phyloP scores from a whole-genome alignment of 2,329 filamentous ascomycete species.

The Phaeosphaeriaceae sp. region DNA sequence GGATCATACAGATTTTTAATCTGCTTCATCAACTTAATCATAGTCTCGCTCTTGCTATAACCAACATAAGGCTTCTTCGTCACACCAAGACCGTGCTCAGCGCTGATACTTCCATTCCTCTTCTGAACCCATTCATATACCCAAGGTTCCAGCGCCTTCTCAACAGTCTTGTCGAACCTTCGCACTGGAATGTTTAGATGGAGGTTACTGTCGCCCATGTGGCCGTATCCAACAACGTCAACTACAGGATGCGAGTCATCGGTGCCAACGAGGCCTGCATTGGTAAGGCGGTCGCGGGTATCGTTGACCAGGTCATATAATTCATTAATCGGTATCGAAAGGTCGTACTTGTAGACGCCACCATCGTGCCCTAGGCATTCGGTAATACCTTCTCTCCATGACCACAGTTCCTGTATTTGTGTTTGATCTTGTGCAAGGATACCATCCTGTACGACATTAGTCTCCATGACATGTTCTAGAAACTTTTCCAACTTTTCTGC shows the following conservation, averaged over 20 bases:
- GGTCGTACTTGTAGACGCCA: constrained; percentile 97
- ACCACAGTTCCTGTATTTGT: constrained; percentile 84
- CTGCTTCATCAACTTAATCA: constrained; percentile 91
- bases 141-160: constrained; percentile 88
- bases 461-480: constrained; percentile 88
- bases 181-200: constrained; percentile 89
- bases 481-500: constrained; percentile 87
- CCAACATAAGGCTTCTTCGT: constrained; percentile 96
- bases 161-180: constrained; percentile 84
- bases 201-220: constrained; percentile 97
- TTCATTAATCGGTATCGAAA: constrained; percentile 88
- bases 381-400: constrained; percentile 90
- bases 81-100: constrained; percentile 91
- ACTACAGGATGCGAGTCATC: constrained; percentile 79
- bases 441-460: constrained; percentile 85
- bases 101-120: constrained; percentile 90
- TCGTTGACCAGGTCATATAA: constrained; percentile 92
- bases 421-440: constrained; percentile 93
- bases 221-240: constrained; percentile 92
- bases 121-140: constrained; percentile 97
- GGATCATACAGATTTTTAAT: constrained; percentile 95
- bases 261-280: constrained; percentile 75
- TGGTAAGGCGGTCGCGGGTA: constrained; percentile 72
- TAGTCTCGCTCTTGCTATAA: constrained; percentile 87
- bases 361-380: constrained; percentile 90